phyloP scores from a whole-genome alignment of 129 eudicot species.

The Erigeron canadensis region DNA sequence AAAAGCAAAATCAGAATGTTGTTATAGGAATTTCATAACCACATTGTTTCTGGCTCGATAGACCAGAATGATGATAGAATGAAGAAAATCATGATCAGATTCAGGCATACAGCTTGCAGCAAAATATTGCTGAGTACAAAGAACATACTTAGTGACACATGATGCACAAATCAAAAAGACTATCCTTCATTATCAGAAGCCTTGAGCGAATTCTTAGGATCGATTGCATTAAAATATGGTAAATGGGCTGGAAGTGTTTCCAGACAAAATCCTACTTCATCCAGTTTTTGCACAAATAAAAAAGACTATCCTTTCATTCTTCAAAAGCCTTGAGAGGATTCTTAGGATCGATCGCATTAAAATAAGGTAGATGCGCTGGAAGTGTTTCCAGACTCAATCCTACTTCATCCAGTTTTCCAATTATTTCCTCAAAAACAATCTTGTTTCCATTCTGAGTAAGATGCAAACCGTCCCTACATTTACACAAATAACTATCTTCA shows the following conservation, averaged over 20 bases:
- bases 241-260: conserved; percentile 55
- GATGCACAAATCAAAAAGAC: not conserved
- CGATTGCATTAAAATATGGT: conserved; percentile 48
- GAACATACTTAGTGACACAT: no score
- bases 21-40: no score
- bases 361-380: conserved; percentile 54
- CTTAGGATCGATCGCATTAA: conserved; percentile 45
- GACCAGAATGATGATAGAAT: no score
- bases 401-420: conserved; percentile 31
- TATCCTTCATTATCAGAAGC: conserved; percentile 36
- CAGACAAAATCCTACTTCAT: conserved; percentile 35
- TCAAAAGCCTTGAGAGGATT: conserved; percentile 60
- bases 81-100: no score
- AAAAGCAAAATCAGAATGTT: no score
- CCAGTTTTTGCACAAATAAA: conserved; percentile 30
- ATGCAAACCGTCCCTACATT: conserved; percentile 77
- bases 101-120: no score
- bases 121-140: no score
- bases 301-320: conserved; percentile 10
- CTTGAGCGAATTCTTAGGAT: conserved; percentile 57
- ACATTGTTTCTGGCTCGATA: no score
- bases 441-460: conserved; percentile 50
- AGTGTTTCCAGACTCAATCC: conserved; percentile 51
- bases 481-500: not conserved
- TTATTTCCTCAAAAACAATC: conserved; percentile 60